phyloP scores from a whole-genome alignment of 805 yeast species.

The Barnettozyma siamensis region DNA sequence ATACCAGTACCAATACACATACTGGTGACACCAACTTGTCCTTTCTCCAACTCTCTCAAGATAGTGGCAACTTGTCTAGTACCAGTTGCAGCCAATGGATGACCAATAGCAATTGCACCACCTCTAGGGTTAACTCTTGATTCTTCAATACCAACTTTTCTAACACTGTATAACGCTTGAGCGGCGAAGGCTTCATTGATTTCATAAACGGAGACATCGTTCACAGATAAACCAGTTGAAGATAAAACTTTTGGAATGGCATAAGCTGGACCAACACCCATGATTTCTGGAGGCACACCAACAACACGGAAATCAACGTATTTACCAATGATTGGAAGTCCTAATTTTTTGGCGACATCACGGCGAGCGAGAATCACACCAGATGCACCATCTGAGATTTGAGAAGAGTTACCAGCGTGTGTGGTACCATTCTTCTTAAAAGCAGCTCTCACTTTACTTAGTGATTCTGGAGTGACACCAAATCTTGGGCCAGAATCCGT shows the following conservation, averaged over 20 bases:
- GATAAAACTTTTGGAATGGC: conserved; percentile 84
- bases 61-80: conserved; percentile 91
- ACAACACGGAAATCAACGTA: conserved; percentile 73
- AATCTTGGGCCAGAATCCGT: conserved; percentile 88
- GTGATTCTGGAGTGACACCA: conserved; percentile 74
- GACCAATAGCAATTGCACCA: conserved; percentile 96
- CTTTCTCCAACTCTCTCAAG: conserved; percentile 69
- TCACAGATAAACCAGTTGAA: conserved; percentile 50
- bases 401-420: conserved; percentile 96
- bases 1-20: conserved; percentile 99
- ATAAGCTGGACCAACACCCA: conserved; percentile 97
- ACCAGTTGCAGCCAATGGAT: conserved; percentile 88
- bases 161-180: conserved; percentile 77
- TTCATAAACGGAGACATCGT: conserved; percentile 74
- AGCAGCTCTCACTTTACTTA: conserved; percentile 78
- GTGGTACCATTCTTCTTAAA: conserved; percentile 77
- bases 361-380: conserved; percentile 82
- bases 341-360: conserved; percentile 70
- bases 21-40: conserved; percentile 84
- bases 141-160: conserved; percentile 56
- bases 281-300: conserved; percentile 95
- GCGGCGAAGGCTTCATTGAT: conserved; percentile 97
- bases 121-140: conserved; percentile 85
- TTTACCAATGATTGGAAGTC: conserved; percentile 71
- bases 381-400: conserved; percentile 94